These are phyloP conservation scores for Allomyces arbusculus DNA, from an alignment of 192 early-diverging fungal species.

Conservation along the genomic window DNA sequence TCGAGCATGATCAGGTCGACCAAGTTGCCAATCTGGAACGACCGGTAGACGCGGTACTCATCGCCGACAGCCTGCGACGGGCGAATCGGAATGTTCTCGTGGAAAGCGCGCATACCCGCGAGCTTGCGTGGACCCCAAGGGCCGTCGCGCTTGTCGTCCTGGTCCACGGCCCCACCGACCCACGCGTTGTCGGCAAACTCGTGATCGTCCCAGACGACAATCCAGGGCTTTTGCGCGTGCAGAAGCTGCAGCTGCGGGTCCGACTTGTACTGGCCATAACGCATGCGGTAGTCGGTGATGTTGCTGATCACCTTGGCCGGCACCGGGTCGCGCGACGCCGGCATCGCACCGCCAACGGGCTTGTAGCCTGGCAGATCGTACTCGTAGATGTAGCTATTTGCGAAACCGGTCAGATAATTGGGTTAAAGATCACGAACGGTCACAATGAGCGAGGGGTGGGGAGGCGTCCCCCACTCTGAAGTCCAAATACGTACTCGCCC, in stretches of 20 bases:
- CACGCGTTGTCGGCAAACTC: conserved; percentile 19
- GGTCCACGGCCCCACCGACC: conserved; percentile 1
- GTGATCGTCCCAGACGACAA: conserved; percentile 19
- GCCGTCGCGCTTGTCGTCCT: conserved; percentile 1
- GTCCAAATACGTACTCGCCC: conserved; percentile 6
- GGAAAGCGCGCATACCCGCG: conserved; percentile 18
- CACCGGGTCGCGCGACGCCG: conserved; percentile 10
- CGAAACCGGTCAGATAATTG: neutral
- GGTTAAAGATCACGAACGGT: too few species aligned
- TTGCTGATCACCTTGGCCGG: conserved; percentile 9
- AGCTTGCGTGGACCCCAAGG: conserved; percentile 9
- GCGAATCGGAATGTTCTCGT: conserved; percentile 22
- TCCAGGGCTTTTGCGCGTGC: conserved; percentile 12
- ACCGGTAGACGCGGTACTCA: conserved; percentile 13
- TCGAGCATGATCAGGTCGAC: conserved; percentile 22
- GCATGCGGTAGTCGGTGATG: conserved; percentile 14
- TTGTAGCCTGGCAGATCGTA: conserved; percentile 5
- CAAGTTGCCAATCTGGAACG: conserved; percentile 16
- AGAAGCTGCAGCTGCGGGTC: conserved; percentile 14
- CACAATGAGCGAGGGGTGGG: too few species aligned
- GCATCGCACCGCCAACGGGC: conserved; percentile 13
- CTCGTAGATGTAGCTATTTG: conserved; percentile 11
- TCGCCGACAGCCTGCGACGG: conserved; percentile 1
- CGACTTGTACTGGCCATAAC: conserved; percentile 18
- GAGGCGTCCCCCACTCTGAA: too few species aligned